These are phyloP conservation scores for Thinopyrum elongatum DNA, from an alignment of 176 grass and related monocot genomes.

Conservation along the genomic window DNA sequence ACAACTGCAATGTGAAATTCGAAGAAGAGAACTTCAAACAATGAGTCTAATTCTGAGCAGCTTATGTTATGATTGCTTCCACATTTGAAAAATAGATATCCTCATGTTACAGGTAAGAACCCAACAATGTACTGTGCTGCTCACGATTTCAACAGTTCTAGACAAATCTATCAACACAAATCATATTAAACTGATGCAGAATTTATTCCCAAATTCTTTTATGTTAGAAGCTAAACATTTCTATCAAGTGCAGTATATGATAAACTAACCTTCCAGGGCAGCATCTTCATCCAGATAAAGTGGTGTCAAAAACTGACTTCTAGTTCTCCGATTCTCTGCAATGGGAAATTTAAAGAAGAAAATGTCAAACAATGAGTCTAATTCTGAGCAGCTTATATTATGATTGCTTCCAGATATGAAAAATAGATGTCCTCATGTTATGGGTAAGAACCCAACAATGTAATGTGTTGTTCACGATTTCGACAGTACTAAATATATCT, in stretches of 20 bases:
- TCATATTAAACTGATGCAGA: neutral
- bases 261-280: constrained; percentile 33
- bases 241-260: neutral
- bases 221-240: neutral
- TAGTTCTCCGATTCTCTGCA: too few relatives aligned
- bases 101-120: neutral
- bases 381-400: too few relatives aligned
- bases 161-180: neutral
- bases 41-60: neutral
- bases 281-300: constrained; percentile 38
- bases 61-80: neutral
- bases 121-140: neutral
- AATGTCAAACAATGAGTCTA: too few relatives aligned
- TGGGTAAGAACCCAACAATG: neutral
- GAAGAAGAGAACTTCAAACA: neutral
- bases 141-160: neutral
- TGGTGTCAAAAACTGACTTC: neutral
- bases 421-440: neutral
- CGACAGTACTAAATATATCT: neutral
- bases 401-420: too few relatives aligned
- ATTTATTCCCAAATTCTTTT: neutral
- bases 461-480: neutral
- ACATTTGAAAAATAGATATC: neutral
- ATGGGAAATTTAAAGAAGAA: too few relatives aligned
- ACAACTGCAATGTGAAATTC: neutral